phyloP scores from a whole-genome alignment of 345 rosid species.

The Dimocarpus longan region DNA sequence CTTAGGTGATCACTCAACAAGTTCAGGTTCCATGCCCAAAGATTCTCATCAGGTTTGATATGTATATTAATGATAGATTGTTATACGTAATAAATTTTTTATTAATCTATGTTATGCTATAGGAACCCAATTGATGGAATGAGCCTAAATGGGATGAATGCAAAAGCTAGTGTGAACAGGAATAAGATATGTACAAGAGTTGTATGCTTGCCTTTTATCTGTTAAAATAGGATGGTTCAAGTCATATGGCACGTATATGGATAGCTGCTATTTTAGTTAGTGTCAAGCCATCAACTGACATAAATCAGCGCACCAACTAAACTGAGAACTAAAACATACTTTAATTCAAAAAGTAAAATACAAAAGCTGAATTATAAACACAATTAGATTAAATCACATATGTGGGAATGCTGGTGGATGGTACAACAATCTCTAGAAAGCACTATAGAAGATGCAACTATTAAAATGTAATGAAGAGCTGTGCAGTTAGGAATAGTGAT shows the following conservation, averaged over 20 bases:
- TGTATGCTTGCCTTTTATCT: neutral
- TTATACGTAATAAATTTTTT: neutral
- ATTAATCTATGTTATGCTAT: neutral
- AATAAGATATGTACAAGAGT: neutral
- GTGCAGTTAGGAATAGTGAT: neutral
- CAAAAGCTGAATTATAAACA: too few relatives aligned
- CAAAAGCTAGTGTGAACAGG: neutral
- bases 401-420: neutral
- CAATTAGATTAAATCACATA: neutral
- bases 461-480: too few relatives aligned
- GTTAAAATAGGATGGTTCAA: neutral
- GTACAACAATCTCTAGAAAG: neutral
- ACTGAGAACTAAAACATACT: neutral
- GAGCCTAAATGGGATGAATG: neutral
- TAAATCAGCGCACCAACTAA: neutral
- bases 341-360: too few relatives aligned
- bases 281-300: neutral
- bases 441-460: neutral
- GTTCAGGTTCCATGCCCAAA: neutral
- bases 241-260: neutral
- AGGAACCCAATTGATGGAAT: neutral
- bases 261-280: neutral
- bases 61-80: too few relatives aligned
- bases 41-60: neutral
- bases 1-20: neutral